These are phyloP conservation scores for Leccinum imitatum DNA, from an alignment of 768 basidiomycete genomes.

Conservation along the genomic window DNA sequence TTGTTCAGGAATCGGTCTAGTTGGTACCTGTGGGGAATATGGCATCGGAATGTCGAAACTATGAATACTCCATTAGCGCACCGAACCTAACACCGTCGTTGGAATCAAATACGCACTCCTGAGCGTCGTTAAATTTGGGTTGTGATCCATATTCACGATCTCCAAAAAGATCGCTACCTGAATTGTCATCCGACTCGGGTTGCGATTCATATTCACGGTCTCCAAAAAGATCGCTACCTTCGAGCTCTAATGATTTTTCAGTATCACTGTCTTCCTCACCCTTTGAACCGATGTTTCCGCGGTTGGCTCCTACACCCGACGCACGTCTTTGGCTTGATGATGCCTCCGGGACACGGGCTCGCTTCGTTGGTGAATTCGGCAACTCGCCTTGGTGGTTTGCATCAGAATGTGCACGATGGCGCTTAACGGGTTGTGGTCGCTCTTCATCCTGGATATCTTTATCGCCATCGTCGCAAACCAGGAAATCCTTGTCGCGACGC, in stretches of 20 bases:
- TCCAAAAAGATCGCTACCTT: slow-evolving; percentile 26
- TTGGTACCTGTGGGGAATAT: background rate
- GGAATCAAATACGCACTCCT: slow-evolving; percentile 13
- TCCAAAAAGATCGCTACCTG: slow-evolving; percentile 25
- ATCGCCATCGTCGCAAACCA: slow-evolving; percentile 10
- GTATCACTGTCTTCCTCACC: background rate
- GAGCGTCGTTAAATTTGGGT: background rate
- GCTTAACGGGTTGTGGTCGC: slow-evolving; percentile 14
- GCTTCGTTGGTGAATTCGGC: slow-evolving; percentile 8
- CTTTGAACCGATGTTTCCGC: background rate
- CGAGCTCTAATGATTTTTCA: slow-evolving; percentile 8
- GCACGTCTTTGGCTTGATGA: background rate
- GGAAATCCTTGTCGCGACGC: background rate
- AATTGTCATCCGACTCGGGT: background rate
- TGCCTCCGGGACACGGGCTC: slow-evolving; percentile 7
- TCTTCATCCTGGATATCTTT: background rate
- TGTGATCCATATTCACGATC: slow-evolving; percentile 2
- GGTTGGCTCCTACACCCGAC: slow-evolving; percentile 1
- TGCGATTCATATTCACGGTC: slow-evolving; percentile 3
- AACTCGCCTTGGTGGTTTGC: slow-evolving; percentile 1
- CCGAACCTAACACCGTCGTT: background rate
- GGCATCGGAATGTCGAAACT: slow-evolving; percentile 8
- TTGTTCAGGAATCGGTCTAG: background rate
- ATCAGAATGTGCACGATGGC: slow-evolving; percentile 10
- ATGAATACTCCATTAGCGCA: background rate